Evolutionary conservation across 305 asterid species (phyloP).

Genomic region (Fraxinus paxiana): DNA sequence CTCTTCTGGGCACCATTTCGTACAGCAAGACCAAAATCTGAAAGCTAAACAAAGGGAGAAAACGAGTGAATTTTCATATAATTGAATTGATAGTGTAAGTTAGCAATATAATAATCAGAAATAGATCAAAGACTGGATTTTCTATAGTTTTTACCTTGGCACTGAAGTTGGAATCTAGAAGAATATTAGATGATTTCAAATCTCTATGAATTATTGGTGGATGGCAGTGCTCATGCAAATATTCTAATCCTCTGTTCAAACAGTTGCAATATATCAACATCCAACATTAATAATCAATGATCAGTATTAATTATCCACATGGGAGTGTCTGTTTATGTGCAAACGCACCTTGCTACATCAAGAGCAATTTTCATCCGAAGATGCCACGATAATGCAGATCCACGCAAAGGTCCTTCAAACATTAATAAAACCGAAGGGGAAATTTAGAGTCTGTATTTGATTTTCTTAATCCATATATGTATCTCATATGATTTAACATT

Average conservation of each 20-base stretch:
- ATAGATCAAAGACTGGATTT: background rate
- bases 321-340: conserved; percentile 13
- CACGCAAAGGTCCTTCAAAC: conserved; percentile 52
- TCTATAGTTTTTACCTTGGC: conserved; percentile 49
- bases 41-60: conserved; percentile 37
- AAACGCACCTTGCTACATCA: conserved; percentile 62
- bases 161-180: conserved; percentile 64
- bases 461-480: background rate
- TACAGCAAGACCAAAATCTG: conserved; percentile 76
- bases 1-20: conserved; percentile 46
- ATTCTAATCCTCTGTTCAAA: conserved; percentile 64
- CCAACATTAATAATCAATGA: background rate
- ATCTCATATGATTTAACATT: background rate
- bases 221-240: conserved; percentile 63
- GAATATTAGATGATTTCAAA: conserved; percentile 80
- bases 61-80: conserved; percentile 12
- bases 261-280: conserved; percentile 24
- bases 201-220: conserved; percentile 78
- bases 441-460: conserved; percentile 4
- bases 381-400: conserved; percentile 60
- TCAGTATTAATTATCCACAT: conserved; percentile 22
- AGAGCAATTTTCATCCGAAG: conserved; percentile 62
- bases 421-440: conserved; percentile 15
- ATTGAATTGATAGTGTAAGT: background rate
- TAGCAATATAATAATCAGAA: background rate